phyloP scores from a whole-genome alignment of 2,329 filamentous ascomycete species.

The Botryotinia calthae region DNA sequence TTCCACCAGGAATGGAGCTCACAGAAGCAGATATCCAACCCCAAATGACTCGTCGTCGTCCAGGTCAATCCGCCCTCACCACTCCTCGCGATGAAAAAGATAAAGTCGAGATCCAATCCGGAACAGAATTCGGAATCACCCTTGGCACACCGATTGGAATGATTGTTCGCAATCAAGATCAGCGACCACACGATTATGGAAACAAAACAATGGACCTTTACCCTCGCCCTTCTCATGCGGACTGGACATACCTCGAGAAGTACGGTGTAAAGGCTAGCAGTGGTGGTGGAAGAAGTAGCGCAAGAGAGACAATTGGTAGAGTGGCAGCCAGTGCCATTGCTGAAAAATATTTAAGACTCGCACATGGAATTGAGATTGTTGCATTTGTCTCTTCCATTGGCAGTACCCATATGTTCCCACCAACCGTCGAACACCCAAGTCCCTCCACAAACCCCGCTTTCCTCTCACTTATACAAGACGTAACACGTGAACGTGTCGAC shows the following conservation, averaged over 20 bases:
- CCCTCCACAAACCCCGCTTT: slow-evolving; percentile 76
- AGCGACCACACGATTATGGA: slow-evolving; percentile 88
- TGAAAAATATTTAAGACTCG: slow-evolving; percentile 82
- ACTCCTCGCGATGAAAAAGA: slow-evolving; percentile 94
- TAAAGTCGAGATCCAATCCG: slow-evolving; percentile 85
- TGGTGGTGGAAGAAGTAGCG: slow-evolving; percentile 85
- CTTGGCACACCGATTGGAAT: slow-evolving; percentile 88
- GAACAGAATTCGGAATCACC: slow-evolving; percentile 85
- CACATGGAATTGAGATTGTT: slow-evolving; percentile 85
- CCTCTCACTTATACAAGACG: slow-evolving; percentile 66
- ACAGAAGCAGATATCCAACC: slow-evolving; percentile 88
- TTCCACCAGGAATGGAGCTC: slow-evolving; percentile 82
- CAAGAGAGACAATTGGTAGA: slow-evolving; percentile 91
- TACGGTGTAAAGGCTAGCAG: slow-evolving; percentile 91
- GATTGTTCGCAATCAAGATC: slow-evolving; percentile 87
- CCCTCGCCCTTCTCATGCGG: slow-evolving; percentile 88
- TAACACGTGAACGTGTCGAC: slow-evolving; percentile 78
- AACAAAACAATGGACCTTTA: slow-evolving; percentile 86
- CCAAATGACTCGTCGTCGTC: slow-evolving; percentile 85
- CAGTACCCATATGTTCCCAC: slow-evolving; percentile 71
- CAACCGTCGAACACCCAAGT: slow-evolving; percentile 64
- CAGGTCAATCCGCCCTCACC: slow-evolving; percentile 85
- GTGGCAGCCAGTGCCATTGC: slow-evolving; percentile 90
- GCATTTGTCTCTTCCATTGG: slow-evolving; percentile 88
- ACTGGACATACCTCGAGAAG: slow-evolving; percentile 97